A percentile compares a stretch with the other conserved stretches of the same genome.
Evolutionary conservation across 2,329 filamentous ascomycete genomes (phyloP).

Genomic region (Ascochyta fabae): DNA sequence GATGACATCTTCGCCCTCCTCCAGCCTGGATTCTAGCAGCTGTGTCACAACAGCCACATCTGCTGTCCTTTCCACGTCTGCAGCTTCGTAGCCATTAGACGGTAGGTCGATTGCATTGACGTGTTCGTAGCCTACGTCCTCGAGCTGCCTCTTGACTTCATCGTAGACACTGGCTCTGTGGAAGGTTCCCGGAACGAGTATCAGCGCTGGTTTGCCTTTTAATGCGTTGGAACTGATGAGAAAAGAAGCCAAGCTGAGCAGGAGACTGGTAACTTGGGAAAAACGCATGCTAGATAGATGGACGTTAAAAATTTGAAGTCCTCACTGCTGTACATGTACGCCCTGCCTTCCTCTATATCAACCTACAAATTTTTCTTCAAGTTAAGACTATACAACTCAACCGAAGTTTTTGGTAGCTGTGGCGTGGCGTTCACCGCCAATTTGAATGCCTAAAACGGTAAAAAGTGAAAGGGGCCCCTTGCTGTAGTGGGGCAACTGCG

Average conservation of each 20-base stretch:
- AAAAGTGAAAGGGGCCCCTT: constrained; percentile 1
- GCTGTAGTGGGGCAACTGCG: neutral
- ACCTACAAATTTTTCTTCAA: no score
- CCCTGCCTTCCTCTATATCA: neutral
- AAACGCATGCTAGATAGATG: neutral
- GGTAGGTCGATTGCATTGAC: constrained; percentile 28
- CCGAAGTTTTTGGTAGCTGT: neutral
- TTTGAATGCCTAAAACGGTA: neutral
- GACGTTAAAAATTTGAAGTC: no score
- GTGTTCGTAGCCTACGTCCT: constrained; percentile 19
- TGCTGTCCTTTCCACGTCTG: constrained; percentile 15
- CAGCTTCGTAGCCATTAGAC: constrained; percentile 24
- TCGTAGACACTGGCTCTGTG: constrained; percentile 27
- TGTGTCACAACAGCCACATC: constrained; percentile 27
- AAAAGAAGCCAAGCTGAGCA: neutral
- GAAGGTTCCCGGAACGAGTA: constrained; percentile 29
- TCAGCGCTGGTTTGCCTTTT: constrained; percentile 12
- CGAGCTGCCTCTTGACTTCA: constrained; percentile 24
- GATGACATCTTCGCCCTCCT: constrained; percentile 28
- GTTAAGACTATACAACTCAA: neutral
- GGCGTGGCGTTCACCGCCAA: neutral
- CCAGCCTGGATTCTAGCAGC: constrained; percentile 19
- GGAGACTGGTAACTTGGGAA: neutral
- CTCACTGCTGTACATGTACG: neutral
- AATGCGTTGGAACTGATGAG: neutral